Evolutionary conservation across 1,284 basidiomycete genomes (phyloP), one percentile per base, ranked within the genome.

Genomic region (Sporisorium exsertum): DNA sequence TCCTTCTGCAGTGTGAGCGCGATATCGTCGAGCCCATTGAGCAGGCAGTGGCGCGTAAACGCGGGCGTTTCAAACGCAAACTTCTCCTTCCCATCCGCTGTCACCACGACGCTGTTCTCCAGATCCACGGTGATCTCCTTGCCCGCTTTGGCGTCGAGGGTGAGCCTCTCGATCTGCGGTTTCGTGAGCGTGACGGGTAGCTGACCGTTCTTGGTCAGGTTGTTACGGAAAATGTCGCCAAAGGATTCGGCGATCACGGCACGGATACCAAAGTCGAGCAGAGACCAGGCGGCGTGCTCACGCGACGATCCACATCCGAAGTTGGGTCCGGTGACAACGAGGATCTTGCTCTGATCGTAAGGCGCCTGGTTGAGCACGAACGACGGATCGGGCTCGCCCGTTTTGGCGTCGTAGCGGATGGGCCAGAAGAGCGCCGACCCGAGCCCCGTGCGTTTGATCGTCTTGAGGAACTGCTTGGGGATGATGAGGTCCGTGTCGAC

Each of bases 401-500:
- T 84, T 54, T 81, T 76, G 53, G 71, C 53, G 56, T 85, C 79
- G 71, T 84, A 85, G 26, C 83, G 78, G 46, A 82, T 57, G 6
- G 81, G 78, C 74, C 76, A 82, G 68, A 85, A 82, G 37, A 84
- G 77, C 9, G 81, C 81, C 12, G 72, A 77, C 26, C 83, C 82
- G 10, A 85, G 76, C 33, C 83, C 83, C 3, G 82, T 82, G 35
- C 82, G 80, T 68, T 83, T 83, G 76, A 85, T 84, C 33, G 81
- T 84, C 73, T 85, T 85, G 43, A 85, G 76, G 72, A 83, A 85
- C 67, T 82, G 80, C 66, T 82, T 82, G 54, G 83, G 82, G 58
- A 85, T 84, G 71, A 85, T 84, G 24, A 84, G 66, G 62, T 85
- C 83, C 45, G 83, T 85, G 69, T 85, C 81, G 50, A 85, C 82